Conservation (phyloP, 2,329 filamentous ascomycete species). For the Ambrosiella cleistominuta region DNA sequence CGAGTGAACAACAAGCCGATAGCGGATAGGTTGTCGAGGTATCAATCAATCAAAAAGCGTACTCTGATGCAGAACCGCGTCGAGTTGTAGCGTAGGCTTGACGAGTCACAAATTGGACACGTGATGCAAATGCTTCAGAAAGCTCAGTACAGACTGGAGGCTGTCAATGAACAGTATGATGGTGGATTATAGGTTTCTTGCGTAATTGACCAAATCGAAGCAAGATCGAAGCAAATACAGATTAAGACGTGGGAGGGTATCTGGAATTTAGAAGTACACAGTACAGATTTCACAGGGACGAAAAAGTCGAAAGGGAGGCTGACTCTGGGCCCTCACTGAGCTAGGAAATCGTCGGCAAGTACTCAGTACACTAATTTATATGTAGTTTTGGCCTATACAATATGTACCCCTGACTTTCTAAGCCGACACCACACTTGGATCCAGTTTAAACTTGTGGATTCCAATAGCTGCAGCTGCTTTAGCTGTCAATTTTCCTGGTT, state of each 20-base stretch:
- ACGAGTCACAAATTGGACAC: constrained; percentile 8
- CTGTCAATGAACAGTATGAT: constrained; percentile 15
- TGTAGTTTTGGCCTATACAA: not conserved
- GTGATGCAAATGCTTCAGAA: constrained; percentile 14
- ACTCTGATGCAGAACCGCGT: constrained; percentile 8
- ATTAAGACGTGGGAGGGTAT: constrained; percentile 10
- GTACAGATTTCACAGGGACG: constrained; percentile 10
- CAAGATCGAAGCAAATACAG: constrained; percentile 10
- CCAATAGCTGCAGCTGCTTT: not conserved
- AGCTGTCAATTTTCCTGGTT: not conserved
- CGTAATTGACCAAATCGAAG: constrained; percentile 16
- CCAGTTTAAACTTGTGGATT: not conserved
- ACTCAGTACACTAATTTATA: constrained; percentile 2
- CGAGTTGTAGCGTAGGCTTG: constrained; percentile 2
- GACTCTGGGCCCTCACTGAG: constrained; percentile 18
- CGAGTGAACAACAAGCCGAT: constrained; percentile 7
- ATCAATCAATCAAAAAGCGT: not conserved
- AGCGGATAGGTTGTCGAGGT: constrained; percentile 17
- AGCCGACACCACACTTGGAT: not conserved
- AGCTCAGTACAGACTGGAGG: constrained; percentile 17
- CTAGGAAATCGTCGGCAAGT: constrained; percentile 13
- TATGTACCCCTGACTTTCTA: not conserved
- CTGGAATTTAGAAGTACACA: constrained; percentile 11
- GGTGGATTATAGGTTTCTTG: constrained; percentile 18
- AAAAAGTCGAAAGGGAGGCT: constrained; percentile 18